Evolutionary conservation across 345 rosid genomes (phyloP).

Genomic region (Pistacia atlantica): DNA sequence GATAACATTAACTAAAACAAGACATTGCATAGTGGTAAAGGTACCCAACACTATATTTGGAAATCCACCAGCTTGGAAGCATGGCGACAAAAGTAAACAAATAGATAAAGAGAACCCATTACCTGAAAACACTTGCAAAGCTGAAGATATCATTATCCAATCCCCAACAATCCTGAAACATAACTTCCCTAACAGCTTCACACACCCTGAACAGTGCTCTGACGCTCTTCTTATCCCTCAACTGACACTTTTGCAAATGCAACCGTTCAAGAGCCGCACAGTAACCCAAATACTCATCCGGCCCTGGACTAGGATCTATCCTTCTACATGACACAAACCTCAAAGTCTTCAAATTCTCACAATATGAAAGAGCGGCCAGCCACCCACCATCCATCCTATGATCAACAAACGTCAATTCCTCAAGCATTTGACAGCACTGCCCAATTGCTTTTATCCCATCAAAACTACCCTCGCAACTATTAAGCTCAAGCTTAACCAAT

Average conservation of each 20-base stretch:
- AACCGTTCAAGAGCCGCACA: constrained; percentile 84
- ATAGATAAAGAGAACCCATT: constrained; percentile 18
- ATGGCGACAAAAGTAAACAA: constrained; percentile 11
- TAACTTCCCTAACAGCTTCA: constrained; percentile 66
- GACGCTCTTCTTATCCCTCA: constrained; percentile 57
- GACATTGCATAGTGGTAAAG: neutral
- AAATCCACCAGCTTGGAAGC: constrained; percentile 2
- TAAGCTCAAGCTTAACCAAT: constrained; percentile 86
- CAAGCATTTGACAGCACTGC: constrained; percentile 94
- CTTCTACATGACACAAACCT: constrained; percentile 68
- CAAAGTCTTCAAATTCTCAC: constrained; percentile 88
- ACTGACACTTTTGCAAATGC: constrained; percentile 77
- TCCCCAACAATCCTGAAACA: constrained; percentile 93
- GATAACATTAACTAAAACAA: neutral
- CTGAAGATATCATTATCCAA: constrained; percentile 72
- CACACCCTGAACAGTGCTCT: constrained; percentile 77
- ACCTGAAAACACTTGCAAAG: constrained; percentile 69
- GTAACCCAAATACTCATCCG: constrained; percentile 55
- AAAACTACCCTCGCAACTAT: constrained; percentile 87
- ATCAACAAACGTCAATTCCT: constrained; percentile 76
- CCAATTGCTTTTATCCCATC: constrained; percentile 96
- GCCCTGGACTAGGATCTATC: constrained; percentile 79
- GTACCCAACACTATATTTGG: neutral
- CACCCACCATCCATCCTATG: constrained; percentile 95
- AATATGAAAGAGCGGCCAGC: constrained; percentile 78